A percentile compares a stretch with the other conserved stretches of the same genome.
These are phyloP conservation scores for Pseudogymnoascus sp. DNA, from an alignment of 2,329 filamentous ascomycete genomes.

Conservation along the genomic window DNA sequence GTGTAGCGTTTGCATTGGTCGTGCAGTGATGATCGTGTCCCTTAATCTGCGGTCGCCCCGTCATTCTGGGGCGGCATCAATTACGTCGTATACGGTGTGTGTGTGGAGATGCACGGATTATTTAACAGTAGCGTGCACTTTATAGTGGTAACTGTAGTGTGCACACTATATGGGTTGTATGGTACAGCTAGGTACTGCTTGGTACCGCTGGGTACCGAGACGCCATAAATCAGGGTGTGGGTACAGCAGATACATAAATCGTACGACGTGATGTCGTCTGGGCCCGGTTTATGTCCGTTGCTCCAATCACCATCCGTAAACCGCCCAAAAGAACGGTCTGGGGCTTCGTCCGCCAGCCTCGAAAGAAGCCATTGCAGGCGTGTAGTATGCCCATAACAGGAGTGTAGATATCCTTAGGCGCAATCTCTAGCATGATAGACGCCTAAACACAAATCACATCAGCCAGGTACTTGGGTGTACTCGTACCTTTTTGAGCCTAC, in stretches of 20 bases:
- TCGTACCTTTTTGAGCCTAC: not conserved
- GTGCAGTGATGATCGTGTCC: not conserved
- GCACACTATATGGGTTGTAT: not conserved
- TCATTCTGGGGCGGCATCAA: not conserved
- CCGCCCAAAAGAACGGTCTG: not conserved
- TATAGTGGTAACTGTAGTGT: not conserved
- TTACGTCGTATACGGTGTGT: not conserved
- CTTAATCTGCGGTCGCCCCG: not conserved
- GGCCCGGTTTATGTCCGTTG: not conserved
- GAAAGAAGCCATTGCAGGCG: not conserved
- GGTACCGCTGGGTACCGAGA: not conserved
- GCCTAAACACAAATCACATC: not conserved
- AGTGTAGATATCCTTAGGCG: not conserved
- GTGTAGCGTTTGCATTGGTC: slow-evolving; percentile 1
- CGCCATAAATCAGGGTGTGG: not conserved
- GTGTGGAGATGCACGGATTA: not conserved
- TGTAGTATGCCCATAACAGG: not conserved
- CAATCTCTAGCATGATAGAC: not conserved
- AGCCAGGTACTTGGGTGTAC: not conserved
- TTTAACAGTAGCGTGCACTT: not conserved
- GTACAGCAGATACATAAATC: not conserved
- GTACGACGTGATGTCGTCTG: not conserved
- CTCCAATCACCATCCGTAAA: not conserved
- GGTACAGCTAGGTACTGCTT: not conserved
- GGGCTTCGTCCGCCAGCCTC: not conserved